phyloP scores from a whole-genome alignment of 1,139 yeast species.

The Geotrichum europaeum region DNA sequence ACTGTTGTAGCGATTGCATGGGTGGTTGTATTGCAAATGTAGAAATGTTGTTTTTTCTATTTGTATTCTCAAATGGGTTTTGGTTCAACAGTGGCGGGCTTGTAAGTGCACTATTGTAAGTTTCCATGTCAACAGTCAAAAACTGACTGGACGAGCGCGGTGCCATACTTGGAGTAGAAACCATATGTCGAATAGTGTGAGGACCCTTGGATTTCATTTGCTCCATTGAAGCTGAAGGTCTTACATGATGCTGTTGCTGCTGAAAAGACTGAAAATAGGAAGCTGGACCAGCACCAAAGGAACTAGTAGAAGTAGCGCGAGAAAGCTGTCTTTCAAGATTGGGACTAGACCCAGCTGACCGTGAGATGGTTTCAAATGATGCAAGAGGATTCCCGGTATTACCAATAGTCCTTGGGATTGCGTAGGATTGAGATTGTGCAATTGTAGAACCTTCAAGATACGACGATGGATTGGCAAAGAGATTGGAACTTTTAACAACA shows the following conservation, averaged over 20 bases:
- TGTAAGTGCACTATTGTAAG: background rate
- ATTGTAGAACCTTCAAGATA: background rate
- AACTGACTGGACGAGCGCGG: background rate
- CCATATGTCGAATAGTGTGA: background rate
- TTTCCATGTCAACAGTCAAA: background rate
- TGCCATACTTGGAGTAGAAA: background rate
- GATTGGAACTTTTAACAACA: background rate
- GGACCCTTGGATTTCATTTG: background rate
- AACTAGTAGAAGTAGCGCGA: background rate
- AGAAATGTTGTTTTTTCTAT: background rate
- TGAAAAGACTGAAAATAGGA: background rate
- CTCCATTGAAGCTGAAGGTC: background rate
- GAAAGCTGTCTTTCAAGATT: background rate
- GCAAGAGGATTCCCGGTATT: background rate
- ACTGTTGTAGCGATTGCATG: background rate
- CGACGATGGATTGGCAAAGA: background rate
- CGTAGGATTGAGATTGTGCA: background rate
- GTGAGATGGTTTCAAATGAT: background rate
- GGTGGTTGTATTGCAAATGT: background rate
- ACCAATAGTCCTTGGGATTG: background rate
- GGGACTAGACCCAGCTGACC: background rate
- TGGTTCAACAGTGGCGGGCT: background rate
- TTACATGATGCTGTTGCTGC: background rate
- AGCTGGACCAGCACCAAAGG: background rate
- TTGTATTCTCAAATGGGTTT: background rate